Conservation (phyloP, 1,284 basidiomycete genomes). For the Ustilago loliicola region DNA sequence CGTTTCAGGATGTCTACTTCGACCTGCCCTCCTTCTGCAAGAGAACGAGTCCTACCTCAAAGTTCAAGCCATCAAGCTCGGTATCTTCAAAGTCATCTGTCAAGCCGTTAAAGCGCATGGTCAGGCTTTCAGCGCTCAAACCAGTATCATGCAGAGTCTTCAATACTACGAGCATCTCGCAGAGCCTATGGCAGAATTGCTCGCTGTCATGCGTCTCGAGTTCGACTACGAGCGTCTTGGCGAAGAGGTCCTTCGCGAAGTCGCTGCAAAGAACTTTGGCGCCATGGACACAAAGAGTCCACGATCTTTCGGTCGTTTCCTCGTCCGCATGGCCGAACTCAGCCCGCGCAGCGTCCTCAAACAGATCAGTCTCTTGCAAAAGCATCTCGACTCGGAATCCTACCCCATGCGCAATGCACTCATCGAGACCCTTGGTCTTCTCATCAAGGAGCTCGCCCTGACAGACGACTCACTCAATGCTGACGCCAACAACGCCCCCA, state of each 20-base stretch:
- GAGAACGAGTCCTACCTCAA: slow-evolving; percentile 93
- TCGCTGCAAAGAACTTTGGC: slow-evolving; percentile 82
- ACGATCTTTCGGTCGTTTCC: slow-evolving; percentile 85
- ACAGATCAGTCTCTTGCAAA: slow-evolving; percentile 86
- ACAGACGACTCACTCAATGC: slow-evolving; percentile 59
- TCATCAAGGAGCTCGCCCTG: slow-evolving; percentile 71
- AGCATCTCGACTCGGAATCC: slow-evolving; percentile 93
- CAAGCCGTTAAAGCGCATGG: slow-evolving; percentile 90
- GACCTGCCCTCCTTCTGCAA: slow-evolving; percentile 85
- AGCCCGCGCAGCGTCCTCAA: slow-evolving; percentile 89
- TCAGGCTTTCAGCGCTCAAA: slow-evolving; percentile 80
- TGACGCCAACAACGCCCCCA: slow-evolving; percentile 19
- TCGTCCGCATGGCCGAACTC: slow-evolving; percentile 84
- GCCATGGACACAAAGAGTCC: slow-evolving; percentile 89
- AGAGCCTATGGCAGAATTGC: slow-evolving; percentile 92
- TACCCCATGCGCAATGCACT: slow-evolving; percentile 86
- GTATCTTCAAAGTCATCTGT: slow-evolving; percentile 89
- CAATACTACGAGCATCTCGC: slow-evolving; percentile 95
- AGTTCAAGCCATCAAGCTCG: slow-evolving; percentile 77
- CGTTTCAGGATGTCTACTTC: slow-evolving; percentile 65
- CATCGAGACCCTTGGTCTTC: slow-evolving; percentile 68
- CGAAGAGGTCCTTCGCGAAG: slow-evolving; percentile 89
- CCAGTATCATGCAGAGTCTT: slow-evolving; percentile 88
- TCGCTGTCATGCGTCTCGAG: slow-evolving; percentile 83
- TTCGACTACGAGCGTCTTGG: slow-evolving; percentile 90